A percentile compares a stretch with the other conserved stretches of the same genome.
Conservation (phyloP, 1,284 basidiomycete species). For the Trichosporon asahii region DNA sequence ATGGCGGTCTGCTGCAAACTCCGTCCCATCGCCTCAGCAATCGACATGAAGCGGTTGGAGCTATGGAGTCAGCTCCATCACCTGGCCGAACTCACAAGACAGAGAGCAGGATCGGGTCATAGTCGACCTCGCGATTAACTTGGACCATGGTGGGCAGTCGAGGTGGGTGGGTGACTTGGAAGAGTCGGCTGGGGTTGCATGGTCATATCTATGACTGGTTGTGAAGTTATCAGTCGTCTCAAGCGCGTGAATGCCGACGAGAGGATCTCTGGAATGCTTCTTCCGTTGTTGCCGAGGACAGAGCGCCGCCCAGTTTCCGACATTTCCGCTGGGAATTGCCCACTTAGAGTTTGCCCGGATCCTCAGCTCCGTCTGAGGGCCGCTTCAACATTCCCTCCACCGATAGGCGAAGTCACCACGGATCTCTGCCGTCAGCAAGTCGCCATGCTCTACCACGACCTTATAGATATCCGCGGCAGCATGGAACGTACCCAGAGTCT, state of each 20-base stretch:
- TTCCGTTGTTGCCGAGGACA: background rate
- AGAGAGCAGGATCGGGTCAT: conserved; percentile 40
- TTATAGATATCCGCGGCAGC: background rate
- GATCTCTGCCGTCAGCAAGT: background rate
- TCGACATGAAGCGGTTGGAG: conserved; percentile 28
- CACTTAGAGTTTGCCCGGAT: background rate
- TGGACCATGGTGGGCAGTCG: background rate
- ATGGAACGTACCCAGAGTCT: background rate
- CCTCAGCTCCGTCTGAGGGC: background rate
- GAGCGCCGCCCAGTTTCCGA: background rate
- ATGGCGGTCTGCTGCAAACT: conserved; percentile 56
- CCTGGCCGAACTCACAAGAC: conserved; percentile 30
- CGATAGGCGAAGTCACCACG: background rate
- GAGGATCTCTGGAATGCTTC: background rate
- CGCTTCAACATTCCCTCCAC: background rate
- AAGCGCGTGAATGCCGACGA: background rate
- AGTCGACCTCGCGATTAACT: conserved; percentile 12
- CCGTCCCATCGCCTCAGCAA: conserved; percentile 57
- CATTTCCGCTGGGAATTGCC: background rate
- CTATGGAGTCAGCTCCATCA: conserved; percentile 4
- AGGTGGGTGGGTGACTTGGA: background rate
- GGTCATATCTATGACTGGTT: background rate
- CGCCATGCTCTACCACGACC: background rate
- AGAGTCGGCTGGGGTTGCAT: background rate
- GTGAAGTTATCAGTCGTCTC: background rate